Evolutionary conservation across 352 stramenopile genomes (phyloP), one percentile per base, ranked within the genome.

Genomic region (Pythium aquatile): DNA sequence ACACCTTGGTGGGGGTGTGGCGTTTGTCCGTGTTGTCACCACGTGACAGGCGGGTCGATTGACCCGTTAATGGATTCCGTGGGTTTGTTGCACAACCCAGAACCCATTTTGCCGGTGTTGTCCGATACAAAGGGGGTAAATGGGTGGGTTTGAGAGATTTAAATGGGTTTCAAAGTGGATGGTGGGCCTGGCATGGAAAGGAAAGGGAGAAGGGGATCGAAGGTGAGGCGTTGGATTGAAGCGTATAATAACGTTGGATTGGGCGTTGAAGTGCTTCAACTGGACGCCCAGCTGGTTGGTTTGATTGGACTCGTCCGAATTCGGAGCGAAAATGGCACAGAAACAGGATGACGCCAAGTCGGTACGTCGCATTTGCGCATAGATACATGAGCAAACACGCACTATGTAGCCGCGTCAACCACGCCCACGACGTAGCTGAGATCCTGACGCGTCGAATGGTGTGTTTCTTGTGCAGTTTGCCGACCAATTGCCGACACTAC

Each of bases 401-500:
- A 4, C 6, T 3, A 35, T 30, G 9, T 26, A 55, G 26, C 26
- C 20, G 20, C 13, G 6, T 14, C 5, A 6, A 24, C 14, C 28
- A 24, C 28, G 2, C 2, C 0, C n/a, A 24, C 24, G 0, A 30
- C 14, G n/a, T 14, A 55, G 20, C 44, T 20, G 40, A 26, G 24
- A 39, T 40, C 4, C 55, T 46, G 29, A 52, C 17, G 28, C 56
- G 47, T 62, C 35, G 28, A 46, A 54, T 55, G 33, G 32, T 55
- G 39, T 65, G 46, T 24, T 28, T 44, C 33, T 51, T 20, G n/a
- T 64, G 2, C 26, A 84, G 78, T 51, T 73, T 26, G 16, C 58
- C 3, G 73, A 73, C 29, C 80, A 90, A 59, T 52, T 91, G 26
- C 77, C 83, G 8, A 91, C 80, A 33, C 69, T 91, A 53, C 48